Evolutionary conservation across 2,329 filamentous ascomycete genomes (phyloP).

Genomic region (Sporothrix euskadiensis): DNA sequence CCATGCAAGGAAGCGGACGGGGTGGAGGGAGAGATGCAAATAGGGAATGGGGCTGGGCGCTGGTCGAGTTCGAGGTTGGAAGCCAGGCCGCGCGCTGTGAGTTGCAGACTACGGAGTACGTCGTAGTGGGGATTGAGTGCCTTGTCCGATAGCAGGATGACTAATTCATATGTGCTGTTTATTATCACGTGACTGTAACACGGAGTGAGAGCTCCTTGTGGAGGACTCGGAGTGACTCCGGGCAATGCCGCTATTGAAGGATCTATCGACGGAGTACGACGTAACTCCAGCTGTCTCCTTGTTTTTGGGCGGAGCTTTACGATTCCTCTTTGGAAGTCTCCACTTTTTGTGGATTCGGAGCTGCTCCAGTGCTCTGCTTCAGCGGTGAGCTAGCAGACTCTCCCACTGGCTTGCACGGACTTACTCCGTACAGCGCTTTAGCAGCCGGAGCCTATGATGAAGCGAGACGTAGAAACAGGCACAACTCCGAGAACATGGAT

Average conservation of each 20-base stretch:
- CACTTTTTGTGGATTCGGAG: neutral
- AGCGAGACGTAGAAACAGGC: neutral
- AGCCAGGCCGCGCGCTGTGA: neutral
- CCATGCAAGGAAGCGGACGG: neutral
- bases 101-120: no score
- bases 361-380: neutral
- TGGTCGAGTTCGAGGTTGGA: neutral
- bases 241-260: neutral
- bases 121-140: neutral
- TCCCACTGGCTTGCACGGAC: neutral
- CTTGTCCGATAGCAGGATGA: neutral
- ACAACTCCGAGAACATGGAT: constrained; percentile 4
- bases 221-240: neutral
- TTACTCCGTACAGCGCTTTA: neutral
- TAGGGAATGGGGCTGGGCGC: neutral
- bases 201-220: neutral
- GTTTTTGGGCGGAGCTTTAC: neutral
- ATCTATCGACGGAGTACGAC: neutral
- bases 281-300: neutral
- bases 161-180: neutral
- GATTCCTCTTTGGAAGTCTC: neutral
- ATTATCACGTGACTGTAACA: constrained; percentile 2
- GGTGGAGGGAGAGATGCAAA: no score
- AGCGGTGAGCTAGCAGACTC: neutral
- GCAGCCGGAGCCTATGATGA: neutral